Conservation (phyloP, 1,139 yeast genomes). For the Taphrina sp. region DNA sequence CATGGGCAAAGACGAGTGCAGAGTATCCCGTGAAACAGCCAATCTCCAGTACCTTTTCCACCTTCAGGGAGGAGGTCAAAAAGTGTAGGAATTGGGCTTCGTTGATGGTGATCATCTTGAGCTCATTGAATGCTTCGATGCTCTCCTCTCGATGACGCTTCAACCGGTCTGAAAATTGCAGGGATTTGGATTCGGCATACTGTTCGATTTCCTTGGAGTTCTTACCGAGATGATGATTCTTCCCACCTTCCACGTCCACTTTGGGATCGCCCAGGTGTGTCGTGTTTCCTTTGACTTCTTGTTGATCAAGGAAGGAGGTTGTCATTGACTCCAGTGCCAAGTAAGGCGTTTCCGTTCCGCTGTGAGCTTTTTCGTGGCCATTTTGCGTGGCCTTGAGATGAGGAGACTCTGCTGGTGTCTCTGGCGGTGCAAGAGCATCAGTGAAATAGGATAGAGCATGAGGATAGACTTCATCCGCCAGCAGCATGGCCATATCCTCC, state of each 20-base stretch:
- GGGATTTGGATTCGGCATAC: slow-evolving; percentile 12
- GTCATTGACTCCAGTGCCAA: slow-evolving; percentile 25
- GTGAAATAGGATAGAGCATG: slow-evolving; percentile 28
- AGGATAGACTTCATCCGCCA: slow-evolving; percentile 28
- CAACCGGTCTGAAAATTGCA: background rate
- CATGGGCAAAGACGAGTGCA: slow-evolving; percentile 21
- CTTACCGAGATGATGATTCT: slow-evolving; percentile 1
- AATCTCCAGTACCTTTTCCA: slow-evolving; percentile 19
- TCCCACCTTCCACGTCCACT: slow-evolving; percentile 3
- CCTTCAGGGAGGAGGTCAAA: background rate
- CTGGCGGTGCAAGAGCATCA: slow-evolving; percentile 27
- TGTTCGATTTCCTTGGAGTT: slow-evolving; percentile 4
- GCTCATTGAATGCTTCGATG: slow-evolving; percentile 18
- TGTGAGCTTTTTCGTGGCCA: background rate
- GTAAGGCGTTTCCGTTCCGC: slow-evolving; percentile 13
- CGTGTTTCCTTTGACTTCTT: slow-evolving; percentile 3
- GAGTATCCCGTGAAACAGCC: slow-evolving; percentile 31
- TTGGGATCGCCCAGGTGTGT: background rate
- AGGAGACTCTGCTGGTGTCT: slow-evolving; percentile 14
- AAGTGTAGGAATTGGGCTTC: slow-evolving; percentile 26
- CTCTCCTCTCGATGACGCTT: slow-evolving; percentile 13
- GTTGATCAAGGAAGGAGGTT: slow-evolving; percentile 20
- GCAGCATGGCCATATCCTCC: slow-evolving; percentile 28
- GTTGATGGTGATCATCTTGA: slow-evolving; percentile 13
- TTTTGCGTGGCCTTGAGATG: background rate